A percentile compares a stretch with the other conserved stretches of the same genome.
phyloP scores from a whole-genome alignment of 2,329 filamentous ascomycete genomes.

The Fusarium drepaniforme region DNA sequence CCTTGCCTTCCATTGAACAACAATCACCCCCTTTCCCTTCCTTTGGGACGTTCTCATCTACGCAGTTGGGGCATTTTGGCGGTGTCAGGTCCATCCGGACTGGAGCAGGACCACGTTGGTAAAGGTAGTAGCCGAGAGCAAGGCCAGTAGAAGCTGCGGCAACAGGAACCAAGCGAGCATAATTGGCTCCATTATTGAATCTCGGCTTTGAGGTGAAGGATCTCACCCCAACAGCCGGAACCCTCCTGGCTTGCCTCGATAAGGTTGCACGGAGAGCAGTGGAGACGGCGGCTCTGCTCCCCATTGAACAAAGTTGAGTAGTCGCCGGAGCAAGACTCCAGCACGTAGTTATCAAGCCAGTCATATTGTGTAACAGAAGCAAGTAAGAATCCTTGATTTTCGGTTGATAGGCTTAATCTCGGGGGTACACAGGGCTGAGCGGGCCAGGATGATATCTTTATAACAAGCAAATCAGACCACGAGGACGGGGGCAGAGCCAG shows the following conservation, averaged over 20 bases:
- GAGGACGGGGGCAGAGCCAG: background rate
- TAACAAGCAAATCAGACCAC: constrained; percentile 19
- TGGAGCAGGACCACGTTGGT: background rate
- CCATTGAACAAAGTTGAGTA: background rate
- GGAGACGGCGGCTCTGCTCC: background rate
- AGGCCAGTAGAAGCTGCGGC: background rate
- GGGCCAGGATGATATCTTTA: background rate
- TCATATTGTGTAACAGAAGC: constrained; percentile 4
- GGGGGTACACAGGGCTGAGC: background rate
- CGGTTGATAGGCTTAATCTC: constrained; percentile 5
- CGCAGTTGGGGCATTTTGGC: constrained; percentile 5
- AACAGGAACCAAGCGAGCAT: background rate
- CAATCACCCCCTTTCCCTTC: background rate
- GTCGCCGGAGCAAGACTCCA: background rate
- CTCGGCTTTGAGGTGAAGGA: constrained; percentile 2
- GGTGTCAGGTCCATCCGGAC: background rate
- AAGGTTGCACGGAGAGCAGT: background rate
- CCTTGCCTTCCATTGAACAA: background rate
- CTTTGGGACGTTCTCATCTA: background rate
- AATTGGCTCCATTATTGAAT: background rate
- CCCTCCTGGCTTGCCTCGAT: background rate
- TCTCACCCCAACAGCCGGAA: background rate
- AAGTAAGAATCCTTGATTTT: background rate
- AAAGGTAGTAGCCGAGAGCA: background rate
- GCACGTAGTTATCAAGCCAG: background rate